Evolutionary conservation across 148 eudicot species (phyloP).

Genomic region (Persicaria tinctoria): DNA sequence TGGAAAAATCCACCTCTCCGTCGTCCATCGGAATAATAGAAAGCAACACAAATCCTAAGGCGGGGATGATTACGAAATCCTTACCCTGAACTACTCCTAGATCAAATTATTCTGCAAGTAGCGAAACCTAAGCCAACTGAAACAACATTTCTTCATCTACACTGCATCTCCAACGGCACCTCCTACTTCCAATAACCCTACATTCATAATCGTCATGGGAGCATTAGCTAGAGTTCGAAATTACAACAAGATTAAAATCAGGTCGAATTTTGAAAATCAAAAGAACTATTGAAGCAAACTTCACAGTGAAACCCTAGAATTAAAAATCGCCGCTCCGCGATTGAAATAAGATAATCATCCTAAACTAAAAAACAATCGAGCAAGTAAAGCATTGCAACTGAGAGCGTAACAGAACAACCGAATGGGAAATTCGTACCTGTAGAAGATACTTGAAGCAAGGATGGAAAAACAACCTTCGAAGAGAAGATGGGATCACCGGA

Average conservation of each 20-base stretch:
- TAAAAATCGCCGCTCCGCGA: no score
- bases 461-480: no score
- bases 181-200: not conserved
- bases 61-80: no score
- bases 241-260: not conserved
- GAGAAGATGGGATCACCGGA: no score
- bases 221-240: not conserved
- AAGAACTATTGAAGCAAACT: no score
- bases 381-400: no score
- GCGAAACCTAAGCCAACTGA: not conserved
- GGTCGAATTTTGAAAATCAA: not conserved
- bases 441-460: no score
- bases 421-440: no score
- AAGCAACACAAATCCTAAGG: not conserved
- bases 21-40: constrained; percentile 38
- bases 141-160: not conserved
- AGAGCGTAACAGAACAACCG: no score
- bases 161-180: not conserved
- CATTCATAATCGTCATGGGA: not conserved
- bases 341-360: no score
- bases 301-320: no score
- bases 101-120: not conserved
- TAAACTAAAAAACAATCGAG: no score
- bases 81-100: not conserved
- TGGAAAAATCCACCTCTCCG: constrained; percentile 77